Base-by-base conservation (phyloP, 257 asterid genomes). In the Salvia rosmarinus region DNA sequence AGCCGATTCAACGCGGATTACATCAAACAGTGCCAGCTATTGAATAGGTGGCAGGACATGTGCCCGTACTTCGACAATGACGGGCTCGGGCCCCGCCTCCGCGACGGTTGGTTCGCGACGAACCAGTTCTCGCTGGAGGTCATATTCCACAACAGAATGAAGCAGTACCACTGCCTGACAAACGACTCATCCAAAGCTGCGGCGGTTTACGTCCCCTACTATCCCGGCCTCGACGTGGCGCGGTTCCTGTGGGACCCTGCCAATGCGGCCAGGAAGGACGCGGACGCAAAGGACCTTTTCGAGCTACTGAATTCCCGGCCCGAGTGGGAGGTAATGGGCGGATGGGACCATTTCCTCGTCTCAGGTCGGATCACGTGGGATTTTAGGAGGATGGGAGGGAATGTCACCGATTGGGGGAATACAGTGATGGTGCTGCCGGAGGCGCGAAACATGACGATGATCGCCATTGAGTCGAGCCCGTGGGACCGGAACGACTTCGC, bases 361-460 rank as follows among this genome's bases (percentile, higher is more conserved):
- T 74, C 86, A 0, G 98, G 98, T 0, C 67, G 97, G 47, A 90
- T 90, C 6, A 85, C 95, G 2, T 94, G 97, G 97, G 98, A 94
- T 75, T 83, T 89, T 14, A 77, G 95, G 16, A 66, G 98, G 71
- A 68, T 70, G 1, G 59, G 51, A 21, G 87, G 80, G 0, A 78
- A 79, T 12, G 82, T 81, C n/a, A 16, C 82, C 0, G 80, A 67
- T 2, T 94, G 98, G 98, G 98, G 97, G 1, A 90, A 76, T 81
- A 90, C 81, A 71, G 74, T 89, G 2, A 85, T 94, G 98, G 5
- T 80, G 21, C 25, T 86, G 65, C 92, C 96, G 1, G 96, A 90
- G 64, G 19, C 86, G 8, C 62, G 64, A 61, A 94, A 90, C 72
- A 82, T 90, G 89, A 90, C 96, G 1, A 74, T 89, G 63, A 19